Conservation (phyloP, 805 yeast species). For the Ogataea pini region DNA sequence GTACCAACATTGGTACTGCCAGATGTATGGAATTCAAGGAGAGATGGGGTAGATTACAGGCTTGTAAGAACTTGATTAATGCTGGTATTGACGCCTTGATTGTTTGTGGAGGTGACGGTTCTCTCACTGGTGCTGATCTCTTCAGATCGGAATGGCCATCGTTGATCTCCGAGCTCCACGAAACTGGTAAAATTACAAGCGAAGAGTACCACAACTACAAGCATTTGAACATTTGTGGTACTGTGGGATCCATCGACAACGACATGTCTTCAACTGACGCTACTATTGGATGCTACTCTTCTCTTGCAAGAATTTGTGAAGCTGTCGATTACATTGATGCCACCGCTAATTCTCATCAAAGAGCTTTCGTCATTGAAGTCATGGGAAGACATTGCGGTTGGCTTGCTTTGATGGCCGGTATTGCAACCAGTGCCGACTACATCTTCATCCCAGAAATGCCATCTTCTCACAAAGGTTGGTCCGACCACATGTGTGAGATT, state of each 20-base stretch:
- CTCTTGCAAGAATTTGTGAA: constrained; percentile 71
- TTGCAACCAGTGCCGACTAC: constrained; percentile 78
- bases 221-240: constrained; percentile 68
- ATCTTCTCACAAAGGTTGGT: constrained; percentile 63
- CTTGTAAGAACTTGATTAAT: constrained; percentile 63
- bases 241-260: constrained; percentile 82
- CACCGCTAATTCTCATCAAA: constrained; percentile 78
- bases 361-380: constrained; percentile 83
- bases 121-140: constrained; percentile 78
- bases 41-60: constrained; percentile 62
- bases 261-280: constrained; percentile 86
- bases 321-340: constrained; percentile 82
- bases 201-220: constrained; percentile 49
- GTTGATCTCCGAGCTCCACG: constrained; percentile 56
- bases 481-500: constrained; percentile 63
- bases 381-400: constrained; percentile 93
- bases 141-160: constrained; percentile 80
- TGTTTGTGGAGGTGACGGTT: constrained; percentile 85
- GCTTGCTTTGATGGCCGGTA: constrained; percentile 81
- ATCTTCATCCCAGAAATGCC: constrained; percentile 82
- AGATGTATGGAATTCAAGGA: constrained; percentile 68
- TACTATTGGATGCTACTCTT: constrained; percentile 80
- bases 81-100: constrained; percentile 77
- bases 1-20: constrained; percentile 80
- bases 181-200: constrained; percentile 44